A percentile compares a stretch with the other conserved stretches of the same genome.
These are phyloP conservation scores for Lodderomyces elongisporus DNA, from an alignment of 1,139 yeast genomes.

Conservation along the genomic window DNA sequence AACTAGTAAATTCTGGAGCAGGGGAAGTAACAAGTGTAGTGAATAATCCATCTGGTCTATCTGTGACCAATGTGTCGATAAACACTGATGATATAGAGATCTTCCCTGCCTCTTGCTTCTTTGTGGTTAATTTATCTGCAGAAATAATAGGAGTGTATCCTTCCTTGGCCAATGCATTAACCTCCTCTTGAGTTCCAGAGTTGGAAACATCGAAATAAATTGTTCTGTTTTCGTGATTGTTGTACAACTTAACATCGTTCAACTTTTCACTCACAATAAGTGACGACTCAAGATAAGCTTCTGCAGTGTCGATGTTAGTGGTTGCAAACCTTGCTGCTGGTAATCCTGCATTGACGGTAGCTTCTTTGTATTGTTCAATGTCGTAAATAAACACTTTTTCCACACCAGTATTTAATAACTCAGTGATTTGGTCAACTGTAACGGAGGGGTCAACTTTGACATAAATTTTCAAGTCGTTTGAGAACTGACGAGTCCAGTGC, in stretches of 20 bases:
- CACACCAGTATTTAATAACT: constrained; percentile 66
- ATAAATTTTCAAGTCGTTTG: constrained; percentile 25
- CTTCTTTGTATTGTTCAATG: constrained; percentile 24
- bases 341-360: constrained; percentile 46
- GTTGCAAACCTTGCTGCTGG: constrained; percentile 55
- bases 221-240: constrained; percentile 37
- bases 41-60: constrained; percentile 79
- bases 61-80: constrained; percentile 61
- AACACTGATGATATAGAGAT: constrained; percentile 50
- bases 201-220: constrained; percentile 27
- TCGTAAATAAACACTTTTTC: constrained; percentile 41
- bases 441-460: constrained; percentile 20
- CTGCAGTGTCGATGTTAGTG: not conserved
- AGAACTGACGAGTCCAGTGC: constrained; percentile 34
- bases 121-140: constrained; percentile 38
- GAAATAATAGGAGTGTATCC: constrained; percentile 49
- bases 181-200: constrained; percentile 20
- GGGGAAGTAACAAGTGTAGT: constrained; percentile 80
- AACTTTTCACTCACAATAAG: constrained; percentile 15
- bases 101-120: constrained; percentile 23
- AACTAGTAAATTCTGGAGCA: constrained; percentile 46
- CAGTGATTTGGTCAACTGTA: constrained; percentile 42
- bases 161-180: constrained; percentile 24
- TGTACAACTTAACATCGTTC: constrained; percentile 17
- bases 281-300: not conserved